phyloP scores from a whole-genome alignment of 2,329 filamentous ascomycete species.

The Calonectria honghensis region DNA sequence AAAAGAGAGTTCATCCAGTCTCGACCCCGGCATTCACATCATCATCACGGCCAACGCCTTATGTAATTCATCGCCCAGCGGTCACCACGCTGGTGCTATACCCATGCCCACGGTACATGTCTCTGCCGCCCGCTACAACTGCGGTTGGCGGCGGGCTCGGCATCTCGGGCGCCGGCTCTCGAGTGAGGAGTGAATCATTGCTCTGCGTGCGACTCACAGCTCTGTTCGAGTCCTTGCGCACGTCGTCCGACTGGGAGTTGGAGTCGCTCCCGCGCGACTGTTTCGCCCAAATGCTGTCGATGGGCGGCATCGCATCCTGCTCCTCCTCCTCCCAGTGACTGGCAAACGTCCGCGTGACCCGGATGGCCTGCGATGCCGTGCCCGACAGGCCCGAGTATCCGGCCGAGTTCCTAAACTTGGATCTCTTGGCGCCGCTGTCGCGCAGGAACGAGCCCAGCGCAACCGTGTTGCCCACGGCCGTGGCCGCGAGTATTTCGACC shows the following conservation, averaged over 20 bases:
- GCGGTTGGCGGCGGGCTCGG: slow-evolving; percentile 41
- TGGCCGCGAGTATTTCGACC: slow-evolving; percentile 89
- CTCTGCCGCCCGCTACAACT: slow-evolving; percentile 45
- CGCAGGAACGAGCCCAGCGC: slow-evolving; percentile 92
- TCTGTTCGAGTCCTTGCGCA: slow-evolving; percentile 43
- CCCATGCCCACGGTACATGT: slow-evolving; percentile 42
- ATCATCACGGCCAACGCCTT: neutral
- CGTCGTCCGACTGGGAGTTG: slow-evolving; percentile 47
- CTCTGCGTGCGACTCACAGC: slow-evolving; percentile 54
- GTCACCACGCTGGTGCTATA: slow-evolving; percentile 7
- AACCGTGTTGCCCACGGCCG: slow-evolving; percentile 87
- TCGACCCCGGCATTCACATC: slow-evolving; percentile 1
- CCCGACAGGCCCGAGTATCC: slow-evolving; percentile 55
- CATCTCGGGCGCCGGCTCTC: slow-evolving; percentile 44
- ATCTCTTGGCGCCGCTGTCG: slow-evolving; percentile 90
- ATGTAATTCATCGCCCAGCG: slow-evolving; percentile 6
- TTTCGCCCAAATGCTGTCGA: slow-evolving; percentile 53
- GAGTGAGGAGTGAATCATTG: slow-evolving; percentile 54
- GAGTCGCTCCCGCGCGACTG: slow-evolving; percentile 47
- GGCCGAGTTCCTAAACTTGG: slow-evolving; percentile 81
- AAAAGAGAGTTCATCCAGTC: slow-evolving; percentile 3
- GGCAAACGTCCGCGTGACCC: slow-evolving; percentile 45
- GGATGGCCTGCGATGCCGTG: slow-evolving; percentile 49
- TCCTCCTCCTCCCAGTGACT: slow-evolving; percentile 54
- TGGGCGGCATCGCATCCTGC: slow-evolving; percentile 41